Evolutionary conservation across 2,329 filamentous ascomycete species (phyloP).

Genomic region (Anthostomella pinea): DNA sequence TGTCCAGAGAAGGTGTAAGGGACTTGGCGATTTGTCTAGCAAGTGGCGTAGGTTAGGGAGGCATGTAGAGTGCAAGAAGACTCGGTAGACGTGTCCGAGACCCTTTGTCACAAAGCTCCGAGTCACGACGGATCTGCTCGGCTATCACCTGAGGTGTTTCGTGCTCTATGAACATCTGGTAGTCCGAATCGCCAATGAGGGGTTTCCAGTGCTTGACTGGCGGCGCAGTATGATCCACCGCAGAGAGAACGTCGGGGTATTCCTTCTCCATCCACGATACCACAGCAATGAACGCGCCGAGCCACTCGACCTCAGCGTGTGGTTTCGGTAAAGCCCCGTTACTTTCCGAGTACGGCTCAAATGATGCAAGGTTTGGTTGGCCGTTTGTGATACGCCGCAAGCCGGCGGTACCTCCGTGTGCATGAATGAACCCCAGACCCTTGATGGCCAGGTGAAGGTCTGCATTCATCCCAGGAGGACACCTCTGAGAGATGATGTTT

Average conservation of each 20-base stretch:
- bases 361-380: background rate
- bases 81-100: slow-evolving; percentile 4
- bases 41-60: slow-evolving; percentile 3
- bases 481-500: slow-evolving; percentile 1
- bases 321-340: slow-evolving; percentile 6
- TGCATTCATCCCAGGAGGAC: slow-evolving; percentile 1
- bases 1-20: slow-evolving; percentile 1
- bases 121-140: slow-evolving; percentile 5
- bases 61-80: slow-evolving; percentile 11
- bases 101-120: slow-evolving; percentile 1
- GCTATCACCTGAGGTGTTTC: slow-evolving; percentile 8
- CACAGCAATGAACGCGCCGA: slow-evolving; percentile 7
- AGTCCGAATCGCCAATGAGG: slow-evolving; percentile 3
- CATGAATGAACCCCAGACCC: slow-evolving; percentile 7
- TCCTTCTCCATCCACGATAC: slow-evolving; percentile 8
- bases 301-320: slow-evolving; percentile 8
- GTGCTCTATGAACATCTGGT: slow-evolving; percentile 5
- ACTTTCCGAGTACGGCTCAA: slow-evolving; percentile 3
- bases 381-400: slow-evolving; percentile 1
- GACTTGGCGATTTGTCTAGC: background rate
- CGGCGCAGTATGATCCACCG: slow-evolving; percentile 1
- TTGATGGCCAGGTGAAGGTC: slow-evolving; percentile 3
- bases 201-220: slow-evolving; percentile 5
- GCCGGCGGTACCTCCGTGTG: background rate
- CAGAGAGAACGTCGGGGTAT: slow-evolving; percentile 5